phyloP scores from a whole-genome alignment of 1,139 yeast genomes.

The Candida sp. region DNA sequence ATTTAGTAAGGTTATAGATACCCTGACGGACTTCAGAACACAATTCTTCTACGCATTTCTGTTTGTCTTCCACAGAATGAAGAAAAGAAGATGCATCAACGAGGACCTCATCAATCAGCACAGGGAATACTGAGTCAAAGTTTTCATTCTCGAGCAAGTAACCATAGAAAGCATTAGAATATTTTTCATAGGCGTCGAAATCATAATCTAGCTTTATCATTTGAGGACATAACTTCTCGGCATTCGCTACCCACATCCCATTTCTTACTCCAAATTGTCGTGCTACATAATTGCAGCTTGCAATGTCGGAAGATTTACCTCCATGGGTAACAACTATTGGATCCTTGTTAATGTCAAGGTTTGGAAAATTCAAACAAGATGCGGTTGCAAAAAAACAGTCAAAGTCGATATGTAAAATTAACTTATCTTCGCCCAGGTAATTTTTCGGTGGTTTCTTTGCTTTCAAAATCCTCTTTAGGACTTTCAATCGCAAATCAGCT shows the following conservation, averaged over 20 bases:
- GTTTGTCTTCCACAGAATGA: conserved; percentile 7
- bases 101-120: conserved; percentile 88
- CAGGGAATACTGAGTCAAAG: conserved; percentile 71
- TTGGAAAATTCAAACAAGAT: conserved; percentile 58
- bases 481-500: conserved; percentile 63
- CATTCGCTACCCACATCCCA: conserved; percentile 86
- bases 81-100: conserved; percentile 56
- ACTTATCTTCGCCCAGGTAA: conserved; percentile 9
- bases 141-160: conserved; percentile 44
- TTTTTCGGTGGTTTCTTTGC: conserved; percentile 5
- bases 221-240: conserved; percentile 62
- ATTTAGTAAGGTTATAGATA: conserved; percentile 47
- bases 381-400: conserved; percentile 94
- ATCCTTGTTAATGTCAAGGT: conserved; percentile 49
- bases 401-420: conserved; percentile 80
- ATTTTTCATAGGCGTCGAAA: conserved; percentile 65
- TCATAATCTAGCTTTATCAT: conserved; percentile 66
- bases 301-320: conserved; percentile 66
- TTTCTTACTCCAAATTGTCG: conserved; percentile 69
- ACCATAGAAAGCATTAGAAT: conserved; percentile 45
- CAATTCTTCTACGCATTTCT: conserved; percentile 19
- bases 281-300: conserved; percentile 90
- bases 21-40: conserved; percentile 39
- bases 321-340: conserved; percentile 92
- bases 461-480: conserved; percentile 40